Base-by-base conservation (phyloP, 169 alveolate species). In the Plasmodium vivax region DNA sequence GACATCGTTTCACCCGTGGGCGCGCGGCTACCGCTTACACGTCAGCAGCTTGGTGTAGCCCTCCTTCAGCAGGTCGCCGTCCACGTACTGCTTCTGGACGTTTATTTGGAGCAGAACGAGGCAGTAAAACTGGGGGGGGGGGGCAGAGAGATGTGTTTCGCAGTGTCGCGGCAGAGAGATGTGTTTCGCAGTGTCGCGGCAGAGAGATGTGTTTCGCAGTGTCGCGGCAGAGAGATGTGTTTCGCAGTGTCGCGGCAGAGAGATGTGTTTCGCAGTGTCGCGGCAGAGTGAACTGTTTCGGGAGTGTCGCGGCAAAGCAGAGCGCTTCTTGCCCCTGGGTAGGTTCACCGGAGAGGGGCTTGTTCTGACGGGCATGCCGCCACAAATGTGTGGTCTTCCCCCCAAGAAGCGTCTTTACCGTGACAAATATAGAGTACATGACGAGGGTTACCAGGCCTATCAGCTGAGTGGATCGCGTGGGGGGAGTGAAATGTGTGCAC, bases 361-460 rank as follows among this genome's bases (percentile, higher is more conserved):
- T 47, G 58, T 47, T 47, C 19, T 47, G 9, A 47, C 12, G 19
- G 58, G 58, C 58, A 3, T 47, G n/a, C 19, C 58, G 58, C n/a
- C 12, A 47, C 58, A 5, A 12, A 47, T 19, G 9, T 19, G 12
- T 47, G 58, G 19, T 79, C 5, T 1, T 12, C 45, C 32, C 54
- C 23, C 23, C 56, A 38, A 2, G n/a, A n/a, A 16, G 6, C 43
- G 30, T 12, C 0, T 12, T 83, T 83, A 85, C 93, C 34, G 93
- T 85, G 23, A 85, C 83, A 74, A 85, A 85, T 85, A 85, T 85
- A 1, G 93, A 74, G 58, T 85, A 85, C 93, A 85, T 85, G 23
- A 85, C 93, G 54, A 85, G 56, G 84, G 83, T 85, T 23, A 85
- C 93, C 43, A 85, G 79, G 43, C 93, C 68, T 73, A 85, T 85